Percentiles rank a stretch among this genome's conserved stretches.
phyloP scores from a whole-genome alignment of 441 rosid genomes.

The Mallotus japonicus region DNA sequence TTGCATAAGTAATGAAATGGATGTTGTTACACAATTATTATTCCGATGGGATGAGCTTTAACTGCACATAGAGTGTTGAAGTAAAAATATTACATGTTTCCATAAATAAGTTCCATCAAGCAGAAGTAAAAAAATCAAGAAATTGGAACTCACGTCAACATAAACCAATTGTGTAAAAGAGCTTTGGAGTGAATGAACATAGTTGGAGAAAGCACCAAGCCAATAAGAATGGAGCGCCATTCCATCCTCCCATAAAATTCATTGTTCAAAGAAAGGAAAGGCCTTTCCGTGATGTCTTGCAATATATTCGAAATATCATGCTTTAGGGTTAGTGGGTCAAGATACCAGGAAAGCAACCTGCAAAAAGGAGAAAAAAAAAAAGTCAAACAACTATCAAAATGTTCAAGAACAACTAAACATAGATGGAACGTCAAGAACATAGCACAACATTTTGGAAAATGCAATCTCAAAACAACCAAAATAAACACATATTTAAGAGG shows the following conservation, averaged over 20 bases:
- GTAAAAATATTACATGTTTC: neutral
- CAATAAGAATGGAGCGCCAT: slow-evolving; percentile 45
- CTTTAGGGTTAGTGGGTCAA: slow-evolving; percentile 56
- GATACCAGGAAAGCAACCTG: slow-evolving; percentile 77
- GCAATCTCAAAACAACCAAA: neutral
- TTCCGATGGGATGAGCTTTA: neutral
- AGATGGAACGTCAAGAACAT: neutral
- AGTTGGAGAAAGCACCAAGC: slow-evolving; percentile 55
- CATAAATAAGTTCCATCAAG: neutral
- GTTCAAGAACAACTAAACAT: neutral
- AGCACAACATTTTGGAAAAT: neutral
- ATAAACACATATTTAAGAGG: neutral
- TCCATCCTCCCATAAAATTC: slow-evolving; percentile 57
- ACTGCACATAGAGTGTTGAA: neutral
- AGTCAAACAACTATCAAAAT: neutral
- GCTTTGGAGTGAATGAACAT: slow-evolving; percentile 54
- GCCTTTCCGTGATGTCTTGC: slow-evolving; percentile 49
- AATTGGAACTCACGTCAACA: slow-evolving; percentile 54
- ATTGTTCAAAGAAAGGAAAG: slow-evolving; percentile 55
- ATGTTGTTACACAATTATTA: neutral
- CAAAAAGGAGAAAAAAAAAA: neutral
- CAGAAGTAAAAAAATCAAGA: neutral
- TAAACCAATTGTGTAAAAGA: slow-evolving; percentile 69
- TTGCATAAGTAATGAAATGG: slow-evolving; percentile 22
- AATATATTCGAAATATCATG: slow-evolving; percentile 55